Conservation (phyloP, 2,329 filamentous ascomycete species). For the Cordyceps tenuipes region DNA sequence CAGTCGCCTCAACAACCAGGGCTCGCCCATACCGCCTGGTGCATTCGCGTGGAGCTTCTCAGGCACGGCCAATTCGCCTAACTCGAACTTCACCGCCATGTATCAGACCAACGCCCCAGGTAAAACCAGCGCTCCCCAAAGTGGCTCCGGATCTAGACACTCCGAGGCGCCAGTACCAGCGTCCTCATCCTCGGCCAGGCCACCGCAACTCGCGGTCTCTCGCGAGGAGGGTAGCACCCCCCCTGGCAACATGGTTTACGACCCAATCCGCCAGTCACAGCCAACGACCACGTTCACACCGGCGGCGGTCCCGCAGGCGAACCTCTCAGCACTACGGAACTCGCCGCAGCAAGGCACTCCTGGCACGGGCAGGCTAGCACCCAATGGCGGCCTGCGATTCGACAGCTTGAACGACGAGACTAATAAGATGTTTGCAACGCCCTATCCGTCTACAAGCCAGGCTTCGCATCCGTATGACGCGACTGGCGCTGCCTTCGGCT, state of each 20-base stretch:
- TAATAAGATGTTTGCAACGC: conserved; percentile 28
- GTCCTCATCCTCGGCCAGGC: not conserved
- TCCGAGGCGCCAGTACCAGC: not conserved
- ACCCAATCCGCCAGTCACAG: conserved; percentile 50
- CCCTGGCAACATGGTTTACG: conserved; percentile 52
- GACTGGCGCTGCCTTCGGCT: conserved; percentile 23
- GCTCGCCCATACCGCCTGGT: conserved; percentile 39
- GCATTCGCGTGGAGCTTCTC: conserved; percentile 80
- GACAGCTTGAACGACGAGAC: conserved; percentile 22
- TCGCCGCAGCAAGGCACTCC: conserved; percentile 28
- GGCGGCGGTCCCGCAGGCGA: conserved; percentile 40
- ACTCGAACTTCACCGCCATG: conserved; percentile 72
- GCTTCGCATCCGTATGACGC: conserved; percentile 34
- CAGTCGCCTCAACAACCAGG: conserved; percentile 34
- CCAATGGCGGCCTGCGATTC: conserved; percentile 16
- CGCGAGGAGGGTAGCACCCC: conserved; percentile 36
- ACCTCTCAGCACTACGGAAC: conserved; percentile 39
- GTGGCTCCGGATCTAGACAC: not conserved
- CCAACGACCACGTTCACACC: conserved; percentile 39
- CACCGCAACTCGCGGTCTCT: not conserved
- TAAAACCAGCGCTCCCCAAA: not conserved
- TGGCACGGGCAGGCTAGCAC: conserved; percentile 18
- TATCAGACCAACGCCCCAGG: conserved; percentile 45
- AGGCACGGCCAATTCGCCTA: conserved; percentile 77
- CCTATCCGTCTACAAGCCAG: conserved; percentile 34